A percentile compares a stretch with the other conserved stretches of the same genome.
phyloP scores from a whole-genome alignment of 768 basidiomycete species.

The Leccinellum albellum region DNA sequence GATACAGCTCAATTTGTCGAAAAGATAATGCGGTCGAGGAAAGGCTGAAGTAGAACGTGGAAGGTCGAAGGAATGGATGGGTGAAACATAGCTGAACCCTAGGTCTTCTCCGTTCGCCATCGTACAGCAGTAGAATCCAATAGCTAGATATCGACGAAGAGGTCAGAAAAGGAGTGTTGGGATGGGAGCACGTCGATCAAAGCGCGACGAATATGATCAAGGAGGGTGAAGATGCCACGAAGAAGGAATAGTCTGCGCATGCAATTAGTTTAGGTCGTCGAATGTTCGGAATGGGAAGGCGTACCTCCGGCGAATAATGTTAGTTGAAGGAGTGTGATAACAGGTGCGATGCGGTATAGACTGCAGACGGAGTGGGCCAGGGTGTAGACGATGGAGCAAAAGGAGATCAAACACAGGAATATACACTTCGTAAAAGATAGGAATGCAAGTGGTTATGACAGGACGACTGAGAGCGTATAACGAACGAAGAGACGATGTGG shows the following conservation, averaged over 20 bases:
- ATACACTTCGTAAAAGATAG: conserved; percentile 1
- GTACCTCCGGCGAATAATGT: conserved; percentile 15
- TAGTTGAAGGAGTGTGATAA: conserved; percentile 10
- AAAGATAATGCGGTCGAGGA: not conserved
- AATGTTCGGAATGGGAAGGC: not conserved
- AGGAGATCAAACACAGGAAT: not conserved
- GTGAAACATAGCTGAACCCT: not conserved
- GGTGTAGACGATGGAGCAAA: not conserved
- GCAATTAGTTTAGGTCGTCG: not conserved
- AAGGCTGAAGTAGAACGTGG: not conserved
- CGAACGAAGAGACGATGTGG: conserved; percentile 3
- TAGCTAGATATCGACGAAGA: not conserved
- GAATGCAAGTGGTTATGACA: not conserved
- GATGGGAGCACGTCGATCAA: not conserved
- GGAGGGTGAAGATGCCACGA: conserved; percentile 1
- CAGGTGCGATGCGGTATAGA: not conserved
- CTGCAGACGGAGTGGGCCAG: not conserved
- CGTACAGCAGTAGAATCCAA: not conserved
- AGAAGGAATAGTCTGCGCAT: conserved; percentile 1
- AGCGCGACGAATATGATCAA: conserved; percentile 1
- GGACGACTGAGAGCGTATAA: not conserved
- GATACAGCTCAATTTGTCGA: not conserved
- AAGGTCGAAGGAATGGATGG: not conserved
- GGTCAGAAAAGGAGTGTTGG: conserved; percentile 4
- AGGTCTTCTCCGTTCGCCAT: not conserved